Base-by-base conservation (phyloP, 768 basidiomycete genomes). In the Mycena albidolilacea region DNA sequence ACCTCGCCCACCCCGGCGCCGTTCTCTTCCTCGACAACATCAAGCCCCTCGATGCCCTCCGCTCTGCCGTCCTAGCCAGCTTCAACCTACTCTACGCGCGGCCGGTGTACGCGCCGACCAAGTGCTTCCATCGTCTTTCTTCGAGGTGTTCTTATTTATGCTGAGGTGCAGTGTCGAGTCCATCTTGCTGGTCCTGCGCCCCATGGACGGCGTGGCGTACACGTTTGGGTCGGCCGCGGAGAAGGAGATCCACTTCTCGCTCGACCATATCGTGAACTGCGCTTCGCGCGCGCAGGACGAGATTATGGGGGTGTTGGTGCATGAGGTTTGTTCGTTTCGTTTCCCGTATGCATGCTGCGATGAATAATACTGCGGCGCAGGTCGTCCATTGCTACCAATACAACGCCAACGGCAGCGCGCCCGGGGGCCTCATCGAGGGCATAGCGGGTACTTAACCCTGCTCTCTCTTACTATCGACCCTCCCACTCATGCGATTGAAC, bases 311-410 rank as follows among this genome's bases (percentile, higher is more conserved):
- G 93, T 95, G 4, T 84, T 95, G 4, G 83, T 87, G 44, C 94
- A 91, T 78, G 90, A 92, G 79, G 69, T 67, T 14, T 50, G 17
- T 17, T 7, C 17, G 3, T 50, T 52, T 55, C 35, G 10, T 21
- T 7, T 21, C 12, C 15, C 62, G 9, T 11, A 7, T 30, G 38
- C 89, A 90, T 75, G 84, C 17, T 52, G 14, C 14, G 17, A 17
- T 19, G 15, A 52, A 62, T 76, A 41, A 89, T 88, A 14, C 89
- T 91, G 80, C 3, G 76, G 82, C 93, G 78, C 93, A 95, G 81
- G 87, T 92, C 78, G 93, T 94, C 7, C 94, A 95, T 74, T 95
- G 92, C 77, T 95, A 87, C 79, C 94, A 95, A 78, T 88, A 90
- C 80, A 86, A 93, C 76, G 92, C 87, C 1, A 78, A 82, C 30